phyloP scores from a whole-genome alignment of 2,329 filamentous ascomycete species.

The Corniculantispora saksenae region DNA sequence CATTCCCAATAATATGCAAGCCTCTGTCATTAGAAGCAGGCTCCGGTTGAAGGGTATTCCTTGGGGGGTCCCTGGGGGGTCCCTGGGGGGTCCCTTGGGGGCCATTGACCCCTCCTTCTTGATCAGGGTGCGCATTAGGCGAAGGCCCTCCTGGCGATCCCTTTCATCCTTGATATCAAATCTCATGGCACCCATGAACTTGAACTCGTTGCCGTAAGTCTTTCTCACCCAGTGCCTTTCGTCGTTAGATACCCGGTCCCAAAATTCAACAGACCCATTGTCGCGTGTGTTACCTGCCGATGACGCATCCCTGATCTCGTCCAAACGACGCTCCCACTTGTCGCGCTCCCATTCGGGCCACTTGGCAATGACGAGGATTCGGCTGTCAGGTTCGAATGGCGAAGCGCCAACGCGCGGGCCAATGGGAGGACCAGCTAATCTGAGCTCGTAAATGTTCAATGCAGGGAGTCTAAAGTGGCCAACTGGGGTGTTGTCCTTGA shows the following conservation, averaged over 20 bases:
- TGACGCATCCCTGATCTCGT: too few relatives aligned
- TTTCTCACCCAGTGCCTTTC: not conserved
- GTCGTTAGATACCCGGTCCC: not conserved
- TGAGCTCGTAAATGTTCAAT: not conserved
- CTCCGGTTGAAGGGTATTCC: not conserved
- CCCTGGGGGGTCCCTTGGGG: not conserved
- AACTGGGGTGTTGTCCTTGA: not conserved
- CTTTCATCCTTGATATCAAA: not conserved
- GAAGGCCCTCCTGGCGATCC: not conserved
- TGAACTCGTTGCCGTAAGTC: not conserved
- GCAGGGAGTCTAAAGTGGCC: not conserved
- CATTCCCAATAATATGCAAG: too few relatives aligned
- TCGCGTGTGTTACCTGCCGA: too few relatives aligned
- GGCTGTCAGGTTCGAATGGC: not conserved
- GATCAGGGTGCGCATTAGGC: not conserved
- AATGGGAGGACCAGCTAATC: not conserved
- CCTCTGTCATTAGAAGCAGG: not conserved
- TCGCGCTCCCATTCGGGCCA: not conserved
- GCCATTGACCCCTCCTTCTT: not conserved
- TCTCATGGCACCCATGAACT: not conserved
- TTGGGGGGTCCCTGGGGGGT: not conserved
- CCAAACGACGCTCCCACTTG: not conserved
- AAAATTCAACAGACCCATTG: not conserved
- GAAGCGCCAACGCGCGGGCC: not conserved
- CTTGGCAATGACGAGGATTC: not conserved